A percentile compares a stretch with the other conserved stretches of the same genome.
Evolutionary conservation across 176 grass and related monocot species (phyloP).

Genomic region (Thinopyrum elongatum): DNA sequence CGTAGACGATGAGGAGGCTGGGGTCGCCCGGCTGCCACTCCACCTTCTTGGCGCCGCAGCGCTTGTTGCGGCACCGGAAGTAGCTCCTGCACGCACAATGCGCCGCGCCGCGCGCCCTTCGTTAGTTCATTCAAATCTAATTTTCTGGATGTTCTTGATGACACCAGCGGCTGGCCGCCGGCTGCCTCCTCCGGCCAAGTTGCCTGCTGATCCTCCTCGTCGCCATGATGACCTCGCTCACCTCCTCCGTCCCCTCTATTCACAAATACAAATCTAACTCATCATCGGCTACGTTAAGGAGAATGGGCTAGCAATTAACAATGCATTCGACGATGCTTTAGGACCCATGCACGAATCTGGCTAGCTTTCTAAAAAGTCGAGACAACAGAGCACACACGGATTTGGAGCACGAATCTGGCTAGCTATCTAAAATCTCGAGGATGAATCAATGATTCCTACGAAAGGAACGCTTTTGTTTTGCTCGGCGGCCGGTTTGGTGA

Average conservation of each 20-base stretch:
- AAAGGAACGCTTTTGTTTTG: neutral
- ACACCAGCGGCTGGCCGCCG: constrained; percentile 16
- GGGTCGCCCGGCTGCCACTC: constrained; percentile 62
- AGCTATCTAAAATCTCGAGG: too few species aligned
- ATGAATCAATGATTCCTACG: neutral
- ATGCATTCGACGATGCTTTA: too few species aligned
- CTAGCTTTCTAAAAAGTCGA: too few species aligned
- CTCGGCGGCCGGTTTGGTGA: neutral
- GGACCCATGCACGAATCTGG: too few species aligned
- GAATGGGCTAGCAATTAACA: too few species aligned
- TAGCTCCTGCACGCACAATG: constrained; percentile 55
- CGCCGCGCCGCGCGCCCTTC: too few species aligned
- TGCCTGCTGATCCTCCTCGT: neutral
- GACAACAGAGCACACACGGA: neutral
- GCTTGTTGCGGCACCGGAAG: constrained; percentile 67
- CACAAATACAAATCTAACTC: neutral
- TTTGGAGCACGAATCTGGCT: neutral
- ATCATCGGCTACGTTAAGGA: neutral
- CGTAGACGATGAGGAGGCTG: constrained; percentile 48
- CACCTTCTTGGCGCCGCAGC: constrained; percentile 69
- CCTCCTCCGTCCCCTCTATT: neutral
- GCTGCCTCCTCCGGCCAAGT: neutral
- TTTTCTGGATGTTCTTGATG: constrained; percentile 69
- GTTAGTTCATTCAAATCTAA: too few species aligned
- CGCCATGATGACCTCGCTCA: neutral